phyloP scores from a whole-genome alignment of 371 early-diverging fungal species.

The Mortierella sp. region DNA sequence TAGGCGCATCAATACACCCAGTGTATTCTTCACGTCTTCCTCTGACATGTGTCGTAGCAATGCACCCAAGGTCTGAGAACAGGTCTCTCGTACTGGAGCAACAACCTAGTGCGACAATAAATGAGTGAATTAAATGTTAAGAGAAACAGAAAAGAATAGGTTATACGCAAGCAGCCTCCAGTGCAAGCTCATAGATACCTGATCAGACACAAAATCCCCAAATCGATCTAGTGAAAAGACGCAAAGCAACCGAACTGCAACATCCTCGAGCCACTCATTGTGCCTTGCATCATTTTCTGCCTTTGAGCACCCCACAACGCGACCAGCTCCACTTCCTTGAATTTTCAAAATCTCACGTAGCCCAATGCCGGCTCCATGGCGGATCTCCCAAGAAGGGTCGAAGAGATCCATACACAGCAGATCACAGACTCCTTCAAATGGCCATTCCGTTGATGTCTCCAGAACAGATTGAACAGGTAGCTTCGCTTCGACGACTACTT shows the following conservation, averaged over 20 bases:
- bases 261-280: conserved; percentile 86
- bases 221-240: conserved; percentile 96
- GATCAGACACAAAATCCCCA: conserved; percentile 96
- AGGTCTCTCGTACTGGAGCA: conserved; percentile 96
- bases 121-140: neutral
- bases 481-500: conserved; percentile 81
- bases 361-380: conserved; percentile 97
- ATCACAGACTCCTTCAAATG: conserved; percentile 92
- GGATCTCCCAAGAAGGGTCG: conserved; percentile 92
- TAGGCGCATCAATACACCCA: conserved; percentile 64
- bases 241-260: conserved; percentile 87
- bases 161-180: too few relatives aligned
- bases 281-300: conserved; percentile 76
- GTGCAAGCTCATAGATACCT: conserved; percentile 51
- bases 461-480: conserved; percentile 55
- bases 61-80: conserved; percentile 93
- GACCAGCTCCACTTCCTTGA: conserved; percentile 90
- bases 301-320: conserved; percentile 59
- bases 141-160: neutral
- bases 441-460: conserved; percentile 81
- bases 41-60: conserved; percentile 77
- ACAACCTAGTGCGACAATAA: conserved; percentile 67
- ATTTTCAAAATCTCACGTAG: conserved; percentile 88
- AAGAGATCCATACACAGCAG: conserved; percentile 92
- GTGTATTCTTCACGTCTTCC: conserved; percentile 63